Base-by-base conservation (phyloP, 2,329 filamentous ascomycete genomes). In the Ceratocystis diversiconidia region DNA sequence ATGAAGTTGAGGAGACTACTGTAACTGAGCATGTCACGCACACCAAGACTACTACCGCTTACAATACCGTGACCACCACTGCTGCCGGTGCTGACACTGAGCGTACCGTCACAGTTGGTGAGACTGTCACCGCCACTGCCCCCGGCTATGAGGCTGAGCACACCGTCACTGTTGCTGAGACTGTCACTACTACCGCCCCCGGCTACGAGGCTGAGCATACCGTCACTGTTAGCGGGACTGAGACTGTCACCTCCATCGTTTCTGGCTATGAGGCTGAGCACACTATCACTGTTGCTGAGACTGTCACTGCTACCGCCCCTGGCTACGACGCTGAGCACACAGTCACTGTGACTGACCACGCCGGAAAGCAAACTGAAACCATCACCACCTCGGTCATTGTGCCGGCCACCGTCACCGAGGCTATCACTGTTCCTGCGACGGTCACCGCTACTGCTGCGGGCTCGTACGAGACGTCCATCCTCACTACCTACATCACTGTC, bases 231-330 rank as follows among this genome's bases (percentile, higher is more conserved):
- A 70, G 76, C n/a, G 76, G 72, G 48, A 77, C 72, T 28, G 77
- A 73, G 48, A 77, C 72, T 25, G 77, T 74, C 60, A 73, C 71
- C 66, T 75, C 74, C 70, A 68, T 72, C 43, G 72, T 71, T 46
- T 70, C 73, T 32, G 74, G 73, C 63, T 63, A 75, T 28, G 75
- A 74, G 30, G 69, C 76, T 60, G 65, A 76, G 41, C 77, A 73
- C 52, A 77, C 74, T 66, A 66, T 76, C 46, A 75, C 73, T 62
- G 75, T 74, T 25, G 64, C 79, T 50, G 70, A 61, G 19, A 12
- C 62, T 55, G 65, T 67, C 36, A 74, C 65, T 68, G 78, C 67
- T 78, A 73, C 65, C 43, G 41, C 61, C 19, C 15, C n/a, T n/a
- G 65, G 55, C 22, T 77, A 72, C 22, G 77, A 74, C 59, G 73